phyloP scores from a whole-genome alignment of 2,329 filamentous ascomycete species.

The Aspergillus sergii region DNA sequence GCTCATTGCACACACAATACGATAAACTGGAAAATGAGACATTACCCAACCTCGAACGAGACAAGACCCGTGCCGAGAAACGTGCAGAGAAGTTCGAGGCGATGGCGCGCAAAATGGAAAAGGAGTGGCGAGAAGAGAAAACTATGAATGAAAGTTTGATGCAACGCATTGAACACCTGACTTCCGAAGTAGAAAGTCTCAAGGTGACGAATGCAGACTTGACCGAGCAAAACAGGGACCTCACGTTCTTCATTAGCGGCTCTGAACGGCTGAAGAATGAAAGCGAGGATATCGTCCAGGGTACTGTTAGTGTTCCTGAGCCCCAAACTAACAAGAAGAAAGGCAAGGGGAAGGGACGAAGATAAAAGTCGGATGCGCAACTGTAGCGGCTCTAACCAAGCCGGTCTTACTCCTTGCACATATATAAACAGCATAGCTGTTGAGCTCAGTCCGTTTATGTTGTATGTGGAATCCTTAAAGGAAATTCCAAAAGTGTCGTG shows the following conservation, averaged over 20 bases:
- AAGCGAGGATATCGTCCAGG: constrained; percentile 74
- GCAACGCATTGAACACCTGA: constrained; percentile 71
- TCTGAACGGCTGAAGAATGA: constrained; percentile 75
- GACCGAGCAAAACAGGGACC: constrained; percentile 81
- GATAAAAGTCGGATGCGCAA: not conserved
- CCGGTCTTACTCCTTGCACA: no score
- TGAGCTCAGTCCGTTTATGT: not conserved
- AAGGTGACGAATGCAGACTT: constrained; percentile 69
- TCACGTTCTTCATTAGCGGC: constrained; percentile 84
- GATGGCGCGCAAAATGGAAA: constrained; percentile 73
- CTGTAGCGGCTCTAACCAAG: not conserved
- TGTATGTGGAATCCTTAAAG: not conserved
- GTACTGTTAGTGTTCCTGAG: constrained; percentile 68
- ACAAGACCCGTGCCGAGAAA: constrained; percentile 67
- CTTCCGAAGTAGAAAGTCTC: constrained; percentile 59
- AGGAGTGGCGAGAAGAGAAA: constrained; percentile 84
- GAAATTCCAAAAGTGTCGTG: not conserved
- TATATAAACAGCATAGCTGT: not conserved
- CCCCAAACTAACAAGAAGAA: constrained; percentile 48
- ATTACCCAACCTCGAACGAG: constrained; percentile 71
- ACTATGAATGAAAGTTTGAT: constrained; percentile 78
- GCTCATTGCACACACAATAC: constrained; percentile 61
- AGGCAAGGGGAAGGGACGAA: constrained; percentile 32
- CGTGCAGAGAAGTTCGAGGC: constrained; percentile 73
- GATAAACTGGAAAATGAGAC: constrained; percentile 56